Conservation (phyloP, 192 early-diverging fungal species). For the Coemansia sp. region DNA sequence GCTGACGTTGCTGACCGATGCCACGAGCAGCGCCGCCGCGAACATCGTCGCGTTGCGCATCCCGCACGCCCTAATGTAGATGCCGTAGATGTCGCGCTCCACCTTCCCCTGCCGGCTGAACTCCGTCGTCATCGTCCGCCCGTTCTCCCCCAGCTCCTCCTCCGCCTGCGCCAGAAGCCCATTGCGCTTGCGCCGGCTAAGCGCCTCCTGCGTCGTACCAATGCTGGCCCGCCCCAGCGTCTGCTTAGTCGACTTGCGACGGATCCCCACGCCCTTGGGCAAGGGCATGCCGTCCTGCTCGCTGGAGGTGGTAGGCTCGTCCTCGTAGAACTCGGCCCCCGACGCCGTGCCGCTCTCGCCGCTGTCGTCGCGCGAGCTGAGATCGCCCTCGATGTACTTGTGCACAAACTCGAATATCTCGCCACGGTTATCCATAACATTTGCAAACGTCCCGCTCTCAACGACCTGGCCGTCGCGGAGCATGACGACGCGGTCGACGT, state of each 20-base stretch:
- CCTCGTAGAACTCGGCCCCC: slow-evolving; percentile 36
- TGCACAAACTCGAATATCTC: slow-evolving; percentile 55
- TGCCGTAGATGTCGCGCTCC: slow-evolving; percentile 72
- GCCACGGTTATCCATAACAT: slow-evolving; percentile 48
- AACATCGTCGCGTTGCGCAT: slow-evolving; percentile 59
- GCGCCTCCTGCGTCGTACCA: slow-evolving; percentile 17
- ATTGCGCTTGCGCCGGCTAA: not conserved
- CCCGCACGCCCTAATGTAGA: slow-evolving; percentile 81
- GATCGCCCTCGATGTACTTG: slow-evolving; percentile 22
- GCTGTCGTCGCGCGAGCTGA: slow-evolving; percentile 14
- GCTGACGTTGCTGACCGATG: slow-evolving; percentile 58
- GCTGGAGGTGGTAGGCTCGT: slow-evolving; percentile 19
- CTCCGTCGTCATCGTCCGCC: slow-evolving; percentile 69
- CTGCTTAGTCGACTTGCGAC: slow-evolving; percentile 37
- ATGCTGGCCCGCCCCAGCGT: slow-evolving; percentile 57
- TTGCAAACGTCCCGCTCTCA: slow-evolving; percentile 54
- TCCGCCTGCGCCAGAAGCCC: slow-evolving; percentile 1
- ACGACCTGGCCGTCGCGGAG: slow-evolving; percentile 51
- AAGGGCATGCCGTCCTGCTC: slow-evolving; percentile 19
- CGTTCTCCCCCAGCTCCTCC: slow-evolving; percentile 11
- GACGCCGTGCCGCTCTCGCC: slow-evolving; percentile 20
- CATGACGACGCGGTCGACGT: slow-evolving; percentile 51
- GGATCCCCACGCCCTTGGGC: slow-evolving; percentile 24
- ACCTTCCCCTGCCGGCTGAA: slow-evolving; percentile 83
- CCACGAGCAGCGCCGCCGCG: slow-evolving; percentile 57